phyloP scores from a whole-genome alignment of 2,329 filamentous ascomycete genomes.

The Colletotrichum trifolii region DNA sequence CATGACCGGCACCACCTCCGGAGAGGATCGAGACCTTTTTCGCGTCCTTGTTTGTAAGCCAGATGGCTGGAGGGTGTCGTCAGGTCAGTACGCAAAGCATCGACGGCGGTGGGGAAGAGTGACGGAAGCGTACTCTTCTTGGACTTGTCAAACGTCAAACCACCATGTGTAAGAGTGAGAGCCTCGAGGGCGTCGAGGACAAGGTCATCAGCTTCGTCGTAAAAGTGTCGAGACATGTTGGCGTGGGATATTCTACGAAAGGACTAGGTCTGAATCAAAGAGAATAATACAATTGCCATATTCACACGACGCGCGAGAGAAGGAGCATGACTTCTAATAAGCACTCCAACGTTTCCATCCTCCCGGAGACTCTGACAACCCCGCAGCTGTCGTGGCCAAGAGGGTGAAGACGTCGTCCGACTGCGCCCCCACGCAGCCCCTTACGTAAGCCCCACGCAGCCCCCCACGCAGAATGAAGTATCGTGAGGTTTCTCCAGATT shows the following conservation, averaged over 20 bases:
- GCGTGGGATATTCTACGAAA: neutral
- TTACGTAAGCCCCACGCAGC: no score
- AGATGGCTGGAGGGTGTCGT: constrained; percentile 12
- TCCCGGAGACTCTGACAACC: neutral
- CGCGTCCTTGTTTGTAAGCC: constrained; percentile 27
- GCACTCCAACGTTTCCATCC: no score
- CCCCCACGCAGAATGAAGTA: no score
- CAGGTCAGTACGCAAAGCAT: neutral
- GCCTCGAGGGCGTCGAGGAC: constrained; percentile 32
- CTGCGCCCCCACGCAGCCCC: no score
- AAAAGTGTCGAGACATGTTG: constrained; percentile 29
- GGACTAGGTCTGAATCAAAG: neutral
- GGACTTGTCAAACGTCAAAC: constrained; percentile 66
- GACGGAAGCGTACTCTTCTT: constrained; percentile 43
- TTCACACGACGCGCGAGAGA: no score
- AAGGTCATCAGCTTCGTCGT: constrained; percentile 33
- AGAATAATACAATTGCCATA: neutral
- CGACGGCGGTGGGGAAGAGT: neutral
- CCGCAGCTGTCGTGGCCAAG: neutral
- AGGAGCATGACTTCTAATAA: no score
- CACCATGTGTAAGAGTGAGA: constrained; percentile 47
- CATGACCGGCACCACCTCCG: constrained; percentile 69
- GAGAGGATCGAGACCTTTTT: constrained; percentile 61
- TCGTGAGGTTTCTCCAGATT: no score
- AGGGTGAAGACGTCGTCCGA: constrained; percentile 8